Evolutionary conservation across 768 basidiomycete genomes (phyloP).

Genomic region (Nidula microcarpa): DNA sequence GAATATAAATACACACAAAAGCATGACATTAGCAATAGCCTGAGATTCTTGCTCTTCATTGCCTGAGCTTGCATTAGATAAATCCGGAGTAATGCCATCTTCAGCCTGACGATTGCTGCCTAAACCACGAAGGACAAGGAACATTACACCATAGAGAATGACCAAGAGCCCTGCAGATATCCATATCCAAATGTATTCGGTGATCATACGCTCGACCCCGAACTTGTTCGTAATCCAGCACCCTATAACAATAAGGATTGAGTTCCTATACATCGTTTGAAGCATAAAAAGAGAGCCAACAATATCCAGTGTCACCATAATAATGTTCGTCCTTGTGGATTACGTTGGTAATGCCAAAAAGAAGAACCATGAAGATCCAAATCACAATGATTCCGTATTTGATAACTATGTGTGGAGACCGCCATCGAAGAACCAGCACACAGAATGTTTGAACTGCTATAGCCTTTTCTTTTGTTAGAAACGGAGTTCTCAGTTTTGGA

Average conservation of each 20-base stretch:
- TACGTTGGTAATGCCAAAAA: constrained; percentile 24
- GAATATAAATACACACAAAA: constrained; percentile 25
- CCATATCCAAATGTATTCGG: constrained; percentile 47
- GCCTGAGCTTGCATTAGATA: background rate
- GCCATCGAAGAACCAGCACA: constrained; percentile 34
- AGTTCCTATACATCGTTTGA: background rate
- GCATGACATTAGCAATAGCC: constrained; percentile 29
- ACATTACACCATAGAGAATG: constrained; percentile 32
- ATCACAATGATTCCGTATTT: constrained; percentile 21
- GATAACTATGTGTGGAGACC: constrained; percentile 17
- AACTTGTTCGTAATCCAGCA: constrained; percentile 38
- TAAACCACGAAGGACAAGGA: constrained; percentile 24
- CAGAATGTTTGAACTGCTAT: constrained; percentile 41
- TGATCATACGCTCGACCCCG: constrained; percentile 28
- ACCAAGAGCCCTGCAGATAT: constrained; percentile 31
- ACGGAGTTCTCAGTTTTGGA: background rate
- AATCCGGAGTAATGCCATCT: constrained; percentile 7
- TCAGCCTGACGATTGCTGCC: constrained; percentile 10
- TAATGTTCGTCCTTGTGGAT: constrained; percentile 19
- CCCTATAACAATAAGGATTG: constrained; percentile 21
- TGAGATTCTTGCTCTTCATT: constrained; percentile 10
- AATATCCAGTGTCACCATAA: constrained; percentile 30
- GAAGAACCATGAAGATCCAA: constrained; percentile 29
- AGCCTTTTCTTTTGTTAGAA: constrained; percentile 11
- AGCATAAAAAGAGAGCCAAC: constrained; percentile 11